Evolutionary conservation across 2,329 filamentous ascomycete genomes (phyloP), one percentile per base, ranked within the genome.

Genomic region (Aspergillus sojae): DNA sequence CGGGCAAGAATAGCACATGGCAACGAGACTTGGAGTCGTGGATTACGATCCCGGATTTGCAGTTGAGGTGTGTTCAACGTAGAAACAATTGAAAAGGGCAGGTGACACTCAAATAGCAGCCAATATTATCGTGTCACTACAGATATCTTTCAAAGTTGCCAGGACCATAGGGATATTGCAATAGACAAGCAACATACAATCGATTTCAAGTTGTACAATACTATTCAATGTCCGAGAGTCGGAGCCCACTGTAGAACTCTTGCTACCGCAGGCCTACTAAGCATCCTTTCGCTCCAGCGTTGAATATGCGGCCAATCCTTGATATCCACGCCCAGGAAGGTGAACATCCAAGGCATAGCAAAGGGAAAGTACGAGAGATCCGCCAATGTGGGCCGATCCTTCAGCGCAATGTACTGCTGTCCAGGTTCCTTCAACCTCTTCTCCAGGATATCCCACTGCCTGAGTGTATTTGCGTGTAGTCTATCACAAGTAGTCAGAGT

Each of bases 321-420:
- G 26, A 63, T 60, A 21, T 60, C 32, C 4, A 60, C 57, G 16
- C 45, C 57, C 19, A 60, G 50, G 23, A 60, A 57, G 11, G 28
- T 14, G 52, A 60, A 60, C 57, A 63, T 63, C 61, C 57, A 60
- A 6, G 57, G 57, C 57, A 60, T 63, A 2, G 61, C 57, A 50
- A 63, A 63, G 1, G 61, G 57, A 12, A 63, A 60, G 32, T 63
- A 60, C 1, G 61, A 60, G 1, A 63, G 26, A 48, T 63, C 61
- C 9, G 57, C 61, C 12, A 63, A 7, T 1, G 52, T 63, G 5
- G 61, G 61, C 14, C 58, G 53, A 28, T 61, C 59, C 41, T n/a
- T n/a, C 7, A 61, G 52, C 7, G 59, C 59, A 28, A 61, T 57
- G 39, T 61, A 61, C 21, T 61, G 5, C n/a, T 61, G 59, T 19